These are phyloP conservation scores for Dactylellina haptotyla DNA, from an alignment of 2,329 filamentous ascomycete species.

Conservation along the genomic window DNA sequence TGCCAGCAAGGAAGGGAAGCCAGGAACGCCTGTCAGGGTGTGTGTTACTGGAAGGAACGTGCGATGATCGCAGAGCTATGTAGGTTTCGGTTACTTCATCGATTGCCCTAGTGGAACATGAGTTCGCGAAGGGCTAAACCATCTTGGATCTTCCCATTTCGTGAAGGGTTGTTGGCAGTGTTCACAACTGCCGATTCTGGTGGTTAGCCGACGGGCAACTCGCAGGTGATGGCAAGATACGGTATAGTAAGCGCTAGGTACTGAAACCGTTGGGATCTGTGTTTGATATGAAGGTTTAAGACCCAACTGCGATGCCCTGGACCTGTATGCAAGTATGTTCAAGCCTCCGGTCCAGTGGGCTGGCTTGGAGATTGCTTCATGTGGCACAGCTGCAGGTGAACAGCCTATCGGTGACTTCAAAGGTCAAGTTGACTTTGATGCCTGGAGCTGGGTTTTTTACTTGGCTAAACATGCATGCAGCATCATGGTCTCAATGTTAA, in stretches of 20 bases:
- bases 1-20: neutral
- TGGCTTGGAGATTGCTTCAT: neutral
- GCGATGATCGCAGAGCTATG: too few relatives aligned
- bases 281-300: constrained; percentile 14
- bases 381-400: neutral
- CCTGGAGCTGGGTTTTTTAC: neutral
- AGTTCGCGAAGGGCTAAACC: neutral
- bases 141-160: neutral
- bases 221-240: neutral
- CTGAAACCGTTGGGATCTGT: constrained; percentile 23
- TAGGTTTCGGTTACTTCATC: neutral
- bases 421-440: too few relatives aligned
- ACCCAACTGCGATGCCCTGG: neutral
- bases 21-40: neutral
- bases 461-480: too few relatives aligned
- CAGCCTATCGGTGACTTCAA: too few relatives aligned
- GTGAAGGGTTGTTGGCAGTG: neutral
- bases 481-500: too few relatives aligned
- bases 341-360: neutral
- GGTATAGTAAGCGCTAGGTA: constrained; percentile 33
- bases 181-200: constrained; percentile 39
- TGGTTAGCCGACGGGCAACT: constrained; percentile 38
- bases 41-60: constrained; percentile 7
- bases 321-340: too few relatives aligned
- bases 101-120: neutral